Conservation (phyloP, 768 basidiomycete genomes). For the Phanerochaete sordida region DNA sequence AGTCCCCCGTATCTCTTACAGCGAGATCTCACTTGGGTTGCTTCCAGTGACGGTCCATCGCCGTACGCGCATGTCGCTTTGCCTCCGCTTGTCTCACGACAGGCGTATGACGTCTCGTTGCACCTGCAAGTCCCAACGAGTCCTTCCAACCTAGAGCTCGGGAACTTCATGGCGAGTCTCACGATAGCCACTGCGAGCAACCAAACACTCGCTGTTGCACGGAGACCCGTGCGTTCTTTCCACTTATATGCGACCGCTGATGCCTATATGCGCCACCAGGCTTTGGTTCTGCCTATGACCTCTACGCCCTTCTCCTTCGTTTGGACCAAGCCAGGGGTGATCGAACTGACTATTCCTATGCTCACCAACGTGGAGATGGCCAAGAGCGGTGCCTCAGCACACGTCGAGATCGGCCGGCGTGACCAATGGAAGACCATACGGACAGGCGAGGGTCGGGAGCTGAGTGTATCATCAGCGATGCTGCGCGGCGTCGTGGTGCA, state of each 20-base stretch:
- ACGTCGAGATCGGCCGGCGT: constrained; percentile 66
- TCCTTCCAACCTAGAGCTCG: constrained; percentile 66
- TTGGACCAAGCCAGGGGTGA: constrained; percentile 35
- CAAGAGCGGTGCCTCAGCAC: constrained; percentile 48
- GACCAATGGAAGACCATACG: constrained; percentile 74
- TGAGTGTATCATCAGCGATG: constrained; percentile 61
- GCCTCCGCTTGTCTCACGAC: constrained; percentile 49
- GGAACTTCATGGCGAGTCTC: constrained; percentile 81
- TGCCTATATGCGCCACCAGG: constrained; percentile 33
- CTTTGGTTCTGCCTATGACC: constrained; percentile 47
- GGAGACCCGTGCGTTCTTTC: constrained; percentile 54
- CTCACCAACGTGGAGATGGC: constrained; percentile 50
- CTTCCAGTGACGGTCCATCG: constrained; percentile 51
- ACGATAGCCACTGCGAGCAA: constrained; percentile 58
- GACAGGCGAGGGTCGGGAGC: constrained; percentile 65
- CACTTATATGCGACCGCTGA: not conserved
- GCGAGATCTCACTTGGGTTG: no score
- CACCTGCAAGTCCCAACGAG: constrained; percentile 62
- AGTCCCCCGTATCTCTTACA: not conserved
- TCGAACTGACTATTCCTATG: constrained; percentile 53
- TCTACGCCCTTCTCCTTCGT: constrained; percentile 32
- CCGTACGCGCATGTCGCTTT: constrained; percentile 62
- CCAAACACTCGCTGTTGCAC: constrained; percentile 55
- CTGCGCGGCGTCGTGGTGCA: constrained; percentile 61
- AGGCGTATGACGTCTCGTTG: constrained; percentile 75